phyloP scores from a whole-genome alignment of 2,329 filamentous ascomycete species.

The Whalleya microplaca region DNA sequence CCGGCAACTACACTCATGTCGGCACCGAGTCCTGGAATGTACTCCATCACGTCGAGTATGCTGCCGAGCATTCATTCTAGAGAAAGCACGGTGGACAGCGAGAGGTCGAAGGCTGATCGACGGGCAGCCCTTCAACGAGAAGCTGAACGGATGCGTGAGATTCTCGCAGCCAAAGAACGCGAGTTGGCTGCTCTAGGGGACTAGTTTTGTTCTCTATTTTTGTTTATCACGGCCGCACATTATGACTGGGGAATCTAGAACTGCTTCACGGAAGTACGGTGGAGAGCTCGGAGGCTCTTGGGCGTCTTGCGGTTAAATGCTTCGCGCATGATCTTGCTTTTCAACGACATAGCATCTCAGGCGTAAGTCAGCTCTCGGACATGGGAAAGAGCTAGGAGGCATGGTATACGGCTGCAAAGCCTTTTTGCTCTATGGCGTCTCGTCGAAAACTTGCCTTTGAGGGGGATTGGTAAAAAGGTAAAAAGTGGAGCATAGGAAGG shows the following conservation, averaged over 20 bases:
- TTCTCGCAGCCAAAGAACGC: slow-evolving; percentile 73
- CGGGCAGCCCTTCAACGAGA: slow-evolving; percentile 71
- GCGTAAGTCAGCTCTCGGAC: slow-evolving; percentile 16
- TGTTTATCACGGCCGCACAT: slow-evolving; percentile 15
- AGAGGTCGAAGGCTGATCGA: slow-evolving; percentile 61
- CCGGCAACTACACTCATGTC: slow-evolving; percentile 46
- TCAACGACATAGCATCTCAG: slow-evolving; percentile 19
- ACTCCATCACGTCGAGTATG: slow-evolving; percentile 39
- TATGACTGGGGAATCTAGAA: slow-evolving; percentile 13
- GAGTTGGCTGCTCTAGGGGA: slow-evolving; percentile 63
- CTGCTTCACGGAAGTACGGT: slow-evolving; percentile 10
- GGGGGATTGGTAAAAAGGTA: not conserved
- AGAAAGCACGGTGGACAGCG: slow-evolving; percentile 48
- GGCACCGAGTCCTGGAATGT: slow-evolving; percentile 46
- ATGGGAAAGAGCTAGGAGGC: slow-evolving; percentile 3
- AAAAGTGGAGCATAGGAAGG: not conserved
- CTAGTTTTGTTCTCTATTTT: slow-evolving; percentile 12
- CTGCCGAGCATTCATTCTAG: slow-evolving; percentile 31
- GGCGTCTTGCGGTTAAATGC: slow-evolving; percentile 5
- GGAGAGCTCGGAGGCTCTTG: slow-evolving; percentile 4
- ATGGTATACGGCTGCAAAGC: slow-evolving; percentile 9
- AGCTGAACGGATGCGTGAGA: slow-evolving; percentile 74
- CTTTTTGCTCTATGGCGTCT: slow-evolving; percentile 1
- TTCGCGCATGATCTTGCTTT: not conserved
- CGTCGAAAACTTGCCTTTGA: slow-evolving; percentile 1